Conservation (phyloP, 306 rosid genomes). For the Cucurbita maxima region DNA sequence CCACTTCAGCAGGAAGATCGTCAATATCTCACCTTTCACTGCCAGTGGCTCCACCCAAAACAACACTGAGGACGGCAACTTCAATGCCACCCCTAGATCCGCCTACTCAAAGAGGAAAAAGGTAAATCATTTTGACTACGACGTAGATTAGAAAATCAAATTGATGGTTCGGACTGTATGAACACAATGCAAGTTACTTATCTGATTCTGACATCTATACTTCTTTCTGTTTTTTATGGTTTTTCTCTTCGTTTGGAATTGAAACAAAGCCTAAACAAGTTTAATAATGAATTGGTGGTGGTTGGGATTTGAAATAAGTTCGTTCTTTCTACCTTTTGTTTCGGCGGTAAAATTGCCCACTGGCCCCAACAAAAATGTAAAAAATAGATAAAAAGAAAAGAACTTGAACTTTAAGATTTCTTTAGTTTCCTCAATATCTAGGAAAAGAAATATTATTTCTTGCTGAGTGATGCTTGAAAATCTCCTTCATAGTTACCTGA, state of each 20-base stretch:
- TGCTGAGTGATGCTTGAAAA: not conserved
- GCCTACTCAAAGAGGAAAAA: constrained; percentile 35
- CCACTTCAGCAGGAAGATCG: constrained; percentile 41
- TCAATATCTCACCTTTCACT: constrained; percentile 26
- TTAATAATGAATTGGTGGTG: not conserved
- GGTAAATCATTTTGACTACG: constrained; percentile 22
- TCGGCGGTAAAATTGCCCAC: not conserved
- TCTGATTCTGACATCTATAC: not conserved
- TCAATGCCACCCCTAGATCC: constrained; percentile 48
- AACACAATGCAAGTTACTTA: not conserved
- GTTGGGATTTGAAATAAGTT: not conserved
- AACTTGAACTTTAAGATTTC: not conserved
- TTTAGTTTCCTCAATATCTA: not conserved
- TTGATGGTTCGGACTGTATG: not conserved
- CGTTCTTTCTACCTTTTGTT: not conserved
- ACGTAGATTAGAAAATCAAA: not conserved
- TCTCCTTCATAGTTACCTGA: not conserved
- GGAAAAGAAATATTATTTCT: not conserved
- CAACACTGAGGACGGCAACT: constrained; percentile 37
- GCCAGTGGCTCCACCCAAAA: constrained; percentile 31
- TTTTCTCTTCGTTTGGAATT: not conserved
- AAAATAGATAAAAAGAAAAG: not conserved
- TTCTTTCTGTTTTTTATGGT: not conserved
- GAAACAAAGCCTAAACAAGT: not conserved
- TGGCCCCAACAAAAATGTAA: not conserved